A percentile compares a stretch with the other conserved stretches of the same genome.
Evolutionary conservation across 106 monocot genomes (phyloP).

Genomic region (Platanthera guangdongensis): DNA sequence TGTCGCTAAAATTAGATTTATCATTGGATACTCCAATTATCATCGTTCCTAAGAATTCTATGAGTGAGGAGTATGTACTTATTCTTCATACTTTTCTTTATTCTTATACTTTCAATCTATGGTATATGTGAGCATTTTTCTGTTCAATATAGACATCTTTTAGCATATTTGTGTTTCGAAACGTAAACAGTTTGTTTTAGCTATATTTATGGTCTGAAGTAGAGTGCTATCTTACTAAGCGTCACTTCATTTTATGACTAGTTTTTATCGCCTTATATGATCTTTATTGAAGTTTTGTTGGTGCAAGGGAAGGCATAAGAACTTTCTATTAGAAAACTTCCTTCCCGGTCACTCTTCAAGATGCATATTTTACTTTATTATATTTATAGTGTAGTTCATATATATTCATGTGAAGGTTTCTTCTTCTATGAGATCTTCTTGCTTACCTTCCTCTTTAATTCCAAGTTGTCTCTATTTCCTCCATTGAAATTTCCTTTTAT

Average conservation of each 20-base stretch:
- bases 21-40: conserved; percentile 89
- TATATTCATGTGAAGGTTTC: too few species aligned
- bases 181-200: neutral
- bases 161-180: neutral
- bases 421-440: too few species aligned
- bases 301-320: neutral
- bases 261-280: neutral
- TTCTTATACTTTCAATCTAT: neutral
- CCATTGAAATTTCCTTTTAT: too few species aligned
- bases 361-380: neutral
- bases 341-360: neutral
- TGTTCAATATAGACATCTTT: neutral
- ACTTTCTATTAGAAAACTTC: neutral
- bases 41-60: conserved; percentile 62
- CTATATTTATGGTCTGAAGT: neutral
- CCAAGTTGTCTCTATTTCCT: too few species aligned
- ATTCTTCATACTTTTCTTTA: neutral
- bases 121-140: neutral
- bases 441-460: too few species aligned
- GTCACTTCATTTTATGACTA: neutral
- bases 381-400: neutral
- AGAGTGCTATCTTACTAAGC: neutral
- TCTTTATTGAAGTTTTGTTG: neutral
- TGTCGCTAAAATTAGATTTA: conserved; percentile 73
- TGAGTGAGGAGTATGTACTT: conserved; percentile 61